Percentiles rank a stretch among this genome's conserved stretches.
Conservation (phyloP, 228 moss, liverwort and hornwort species). For the Sphagnum fallax region DNA sequence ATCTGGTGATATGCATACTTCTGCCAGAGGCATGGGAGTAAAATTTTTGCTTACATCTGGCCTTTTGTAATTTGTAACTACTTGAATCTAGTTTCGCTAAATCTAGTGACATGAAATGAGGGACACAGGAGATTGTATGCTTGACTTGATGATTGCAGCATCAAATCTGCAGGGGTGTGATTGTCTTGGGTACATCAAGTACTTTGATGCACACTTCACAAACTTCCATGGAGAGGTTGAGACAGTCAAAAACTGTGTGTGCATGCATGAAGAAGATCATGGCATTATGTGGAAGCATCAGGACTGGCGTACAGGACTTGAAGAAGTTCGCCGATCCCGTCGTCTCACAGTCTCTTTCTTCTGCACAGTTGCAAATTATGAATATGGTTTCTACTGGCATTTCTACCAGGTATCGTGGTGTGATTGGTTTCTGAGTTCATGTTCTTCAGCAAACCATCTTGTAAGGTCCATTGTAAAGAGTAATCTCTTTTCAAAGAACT, state of each 20-base stretch:
- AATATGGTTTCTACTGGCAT: constrained; percentile 97
- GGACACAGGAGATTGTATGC: not conserved
- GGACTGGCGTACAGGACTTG: constrained; percentile 88
- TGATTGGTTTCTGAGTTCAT: too few species aligned
- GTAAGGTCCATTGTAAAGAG: too few species aligned
- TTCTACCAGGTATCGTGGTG: constrained; percentile 62
- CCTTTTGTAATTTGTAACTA: not conserved
- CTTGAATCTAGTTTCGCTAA: not conserved
- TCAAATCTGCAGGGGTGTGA: constrained; percentile 64
- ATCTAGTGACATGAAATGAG: constrained; percentile 6
- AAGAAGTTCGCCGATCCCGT: constrained; percentile 86
- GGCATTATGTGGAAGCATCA: constrained; percentile 94
- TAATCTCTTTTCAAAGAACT: too few species aligned
- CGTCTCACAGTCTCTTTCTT: constrained; percentile 86
- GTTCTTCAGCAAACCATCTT: too few species aligned
- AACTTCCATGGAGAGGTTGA: constrained; percentile 88
- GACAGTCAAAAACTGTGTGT: constrained; percentile 85
- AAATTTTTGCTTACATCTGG: not conserved
- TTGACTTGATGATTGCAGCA: not conserved
- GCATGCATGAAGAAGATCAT: constrained; percentile 99
- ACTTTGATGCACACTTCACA: constrained; percentile 92
- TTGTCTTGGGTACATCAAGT: constrained; percentile 78
- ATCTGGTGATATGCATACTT: not conserved
- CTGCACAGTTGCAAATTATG: constrained; percentile 95
- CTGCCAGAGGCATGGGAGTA: too few species aligned